Evolutionary conservation across 257 asterid species (phyloP).

Genomic region (Thymus quinquecostatus): DNA sequence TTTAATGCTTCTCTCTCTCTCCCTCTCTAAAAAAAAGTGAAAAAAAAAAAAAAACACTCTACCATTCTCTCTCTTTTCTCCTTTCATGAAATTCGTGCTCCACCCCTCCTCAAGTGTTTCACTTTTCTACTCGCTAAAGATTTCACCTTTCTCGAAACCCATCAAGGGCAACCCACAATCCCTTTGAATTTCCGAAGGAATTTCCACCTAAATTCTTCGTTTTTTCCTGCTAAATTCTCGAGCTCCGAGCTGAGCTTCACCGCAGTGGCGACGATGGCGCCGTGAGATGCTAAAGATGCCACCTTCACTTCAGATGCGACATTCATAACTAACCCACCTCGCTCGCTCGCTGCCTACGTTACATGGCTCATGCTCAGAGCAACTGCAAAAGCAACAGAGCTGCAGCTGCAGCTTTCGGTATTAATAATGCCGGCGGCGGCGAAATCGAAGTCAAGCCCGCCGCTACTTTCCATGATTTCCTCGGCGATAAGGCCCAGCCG

Average conservation of each 20-base stretch:
- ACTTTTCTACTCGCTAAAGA: slow-evolving; percentile 18
- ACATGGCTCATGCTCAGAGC: slow-evolving; percentile 78
- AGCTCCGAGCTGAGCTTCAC: slow-evolving; percentile 33
- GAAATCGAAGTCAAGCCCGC: slow-evolving; percentile 59
- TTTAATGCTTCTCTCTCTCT: slow-evolving; percentile 41
- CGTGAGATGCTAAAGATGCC: slow-evolving; percentile 31
- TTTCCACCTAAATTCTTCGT: background rate
- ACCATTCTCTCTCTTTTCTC: slow-evolving; percentile 32
- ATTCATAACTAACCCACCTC: background rate
- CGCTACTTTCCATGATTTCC: slow-evolving; percentile 85
- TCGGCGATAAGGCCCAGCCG: slow-evolving; percentile 54
- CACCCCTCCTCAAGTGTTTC: slow-evolving; percentile 29
- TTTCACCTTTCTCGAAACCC: slow-evolving; percentile 34
- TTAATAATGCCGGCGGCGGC: slow-evolving; percentile 34
- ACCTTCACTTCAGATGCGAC: slow-evolving; percentile 33
- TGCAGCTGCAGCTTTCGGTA: slow-evolving; percentile 12
- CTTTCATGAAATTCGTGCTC: slow-evolving; percentile 56
- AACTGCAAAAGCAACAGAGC: slow-evolving; percentile 37
- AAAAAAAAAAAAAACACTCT: background rate
- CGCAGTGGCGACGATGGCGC: slow-evolving; percentile 33
- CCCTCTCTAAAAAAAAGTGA: background rate
- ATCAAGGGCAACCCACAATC: slow-evolving; percentile 12
- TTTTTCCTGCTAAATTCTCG: slow-evolving; percentile 21
- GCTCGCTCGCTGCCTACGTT: background rate
- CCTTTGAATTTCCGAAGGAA: background rate